Conservation (phyloP, 257 asterid genomes). For the Solanum tarapatanum region DNA sequence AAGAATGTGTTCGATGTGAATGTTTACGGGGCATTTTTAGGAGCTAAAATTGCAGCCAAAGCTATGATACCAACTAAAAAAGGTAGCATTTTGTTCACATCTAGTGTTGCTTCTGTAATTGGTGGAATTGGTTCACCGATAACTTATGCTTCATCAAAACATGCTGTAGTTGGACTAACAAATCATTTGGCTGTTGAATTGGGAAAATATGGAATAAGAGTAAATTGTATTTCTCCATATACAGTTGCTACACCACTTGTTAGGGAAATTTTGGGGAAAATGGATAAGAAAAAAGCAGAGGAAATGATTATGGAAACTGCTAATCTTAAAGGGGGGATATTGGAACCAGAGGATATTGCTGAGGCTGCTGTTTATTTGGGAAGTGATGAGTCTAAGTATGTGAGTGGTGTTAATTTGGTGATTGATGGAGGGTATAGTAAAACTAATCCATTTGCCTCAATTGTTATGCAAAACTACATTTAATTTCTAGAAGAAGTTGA, state of each 20-base stretch:
- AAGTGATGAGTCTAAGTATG: constrained; percentile 15
- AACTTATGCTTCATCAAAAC: constrained; percentile 9
- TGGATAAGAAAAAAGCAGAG: background rate
- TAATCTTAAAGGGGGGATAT: background rate
- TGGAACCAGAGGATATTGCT: constrained; percentile 3
- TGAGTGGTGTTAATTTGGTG: constrained; percentile 11
- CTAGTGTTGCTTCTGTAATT: constrained; percentile 2
- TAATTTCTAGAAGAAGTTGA: background rate
- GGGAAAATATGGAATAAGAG: constrained; percentile 17
- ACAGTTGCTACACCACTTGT: background rate
- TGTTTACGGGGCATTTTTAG: constrained; percentile 4
- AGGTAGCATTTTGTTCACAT: constrained; percentile 7
- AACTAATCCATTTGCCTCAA: background rate
- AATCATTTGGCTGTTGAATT: constrained; percentile 10
- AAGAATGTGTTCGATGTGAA: constrained; percentile 3
- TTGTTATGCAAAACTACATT: background rate
- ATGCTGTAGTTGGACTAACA: constrained; percentile 12
- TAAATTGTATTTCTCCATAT: constrained; percentile 20
- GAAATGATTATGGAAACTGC: background rate
- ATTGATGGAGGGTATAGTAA: constrained; percentile 14
- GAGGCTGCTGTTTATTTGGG: constrained; percentile 12
- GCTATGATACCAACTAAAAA: constrained; percentile 2
- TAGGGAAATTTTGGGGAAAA: background rate
- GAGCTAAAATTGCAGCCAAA: constrained; percentile 14
- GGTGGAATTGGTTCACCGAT: constrained; percentile 1